These are phyloP conservation scores for Tolypocladium ophioglossoides DNA, from an alignment of 2,329 filamentous ascomycete species.

Conservation along the genomic window DNA sequence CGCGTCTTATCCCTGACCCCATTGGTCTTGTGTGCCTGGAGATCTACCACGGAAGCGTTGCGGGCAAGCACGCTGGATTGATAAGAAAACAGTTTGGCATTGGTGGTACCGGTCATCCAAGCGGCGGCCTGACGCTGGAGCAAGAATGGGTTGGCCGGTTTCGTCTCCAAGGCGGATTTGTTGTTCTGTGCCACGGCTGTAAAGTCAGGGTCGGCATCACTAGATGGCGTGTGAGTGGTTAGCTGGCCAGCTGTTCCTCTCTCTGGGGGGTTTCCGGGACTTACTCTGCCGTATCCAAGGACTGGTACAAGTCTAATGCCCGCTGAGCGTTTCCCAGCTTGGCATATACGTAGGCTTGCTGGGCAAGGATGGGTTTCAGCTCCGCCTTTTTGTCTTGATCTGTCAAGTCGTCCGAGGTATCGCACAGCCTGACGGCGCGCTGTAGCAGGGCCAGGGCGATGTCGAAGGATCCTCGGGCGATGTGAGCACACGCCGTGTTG, in stretches of 20 bases:
- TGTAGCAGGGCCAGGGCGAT: slow-evolving; percentile 58
- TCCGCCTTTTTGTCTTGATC: slow-evolving; percentile 68
- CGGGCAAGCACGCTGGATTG: slow-evolving; percentile 46
- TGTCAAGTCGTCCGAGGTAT: slow-evolving; percentile 59
- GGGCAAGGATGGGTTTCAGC: slow-evolving; percentile 63
- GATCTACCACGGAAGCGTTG: slow-evolving; percentile 53
- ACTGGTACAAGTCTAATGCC: slow-evolving; percentile 50
- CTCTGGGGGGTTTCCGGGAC: slow-evolving; percentile 13
- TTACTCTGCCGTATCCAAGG: slow-evolving; percentile 52
- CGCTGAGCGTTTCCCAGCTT: slow-evolving; percentile 56
- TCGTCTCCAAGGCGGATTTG: slow-evolving; percentile 28
- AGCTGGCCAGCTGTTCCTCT: background rate
- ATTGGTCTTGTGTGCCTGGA: slow-evolving; percentile 56
- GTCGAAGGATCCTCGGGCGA: slow-evolving; percentile 57
- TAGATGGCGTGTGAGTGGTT: slow-evolving; percentile 16
- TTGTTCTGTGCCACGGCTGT: slow-evolving; percentile 60
- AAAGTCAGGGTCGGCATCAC: slow-evolving; percentile 57
- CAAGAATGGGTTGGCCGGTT: slow-evolving; percentile 53
- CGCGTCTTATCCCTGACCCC: slow-evolving; percentile 45
- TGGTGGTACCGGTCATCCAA: slow-evolving; percentile 38
- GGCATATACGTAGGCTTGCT: slow-evolving; percentile 63
- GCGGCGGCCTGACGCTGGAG: slow-evolving; percentile 51
- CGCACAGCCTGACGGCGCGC: slow-evolving; percentile 60
- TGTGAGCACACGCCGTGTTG: slow-evolving; percentile 65
- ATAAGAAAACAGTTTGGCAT: slow-evolving; percentile 61